phyloP scores from a whole-genome alignment of 2,329 filamentous ascomycete species.

The Fusarium brachygibbosum region DNA sequence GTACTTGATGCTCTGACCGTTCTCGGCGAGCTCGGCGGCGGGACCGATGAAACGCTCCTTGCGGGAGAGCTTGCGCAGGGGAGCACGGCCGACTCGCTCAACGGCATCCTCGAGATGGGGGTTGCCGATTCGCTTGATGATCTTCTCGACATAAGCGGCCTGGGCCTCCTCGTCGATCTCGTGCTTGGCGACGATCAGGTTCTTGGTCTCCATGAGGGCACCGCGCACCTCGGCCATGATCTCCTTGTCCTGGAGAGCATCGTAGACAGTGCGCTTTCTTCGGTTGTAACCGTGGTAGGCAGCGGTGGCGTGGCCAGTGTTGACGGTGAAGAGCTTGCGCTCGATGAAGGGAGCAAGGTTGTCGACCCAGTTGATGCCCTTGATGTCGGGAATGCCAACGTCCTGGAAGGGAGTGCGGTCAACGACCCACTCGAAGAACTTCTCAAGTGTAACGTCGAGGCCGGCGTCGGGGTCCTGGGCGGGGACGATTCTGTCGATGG shows the following conservation, averaged over 20 bases:
- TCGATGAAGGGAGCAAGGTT: constrained; percentile 96
- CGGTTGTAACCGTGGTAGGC: constrained; percentile 94
- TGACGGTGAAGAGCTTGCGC: constrained; percentile 99
- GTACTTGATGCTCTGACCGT: constrained; percentile 77
- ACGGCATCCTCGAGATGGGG: constrained; percentile 92
- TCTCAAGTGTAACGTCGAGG: constrained; percentile 94
- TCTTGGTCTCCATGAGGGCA: constrained; percentile 86
- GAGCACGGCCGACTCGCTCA: constrained; percentile 94
- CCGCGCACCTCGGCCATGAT: constrained; percentile 85
- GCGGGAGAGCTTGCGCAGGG: constrained; percentile 91
- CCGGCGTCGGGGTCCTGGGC: constrained; percentile 85
- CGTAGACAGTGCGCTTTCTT: constrained; percentile 89
- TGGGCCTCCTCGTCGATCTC: constrained; percentile 81
- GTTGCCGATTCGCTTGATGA: constrained; percentile 93
- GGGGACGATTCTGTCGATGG: constrained; percentile 97
- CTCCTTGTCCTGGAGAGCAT: constrained; percentile 83
- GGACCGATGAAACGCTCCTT: constrained; percentile 97
- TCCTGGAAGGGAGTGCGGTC: constrained; percentile 87
- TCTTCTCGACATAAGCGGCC: constrained; percentile 88
- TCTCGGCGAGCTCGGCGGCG: constrained; percentile 88
- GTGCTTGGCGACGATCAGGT: constrained; percentile 89
- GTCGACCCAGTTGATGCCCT: constrained; percentile 93
- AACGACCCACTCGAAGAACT: constrained; percentile 99
- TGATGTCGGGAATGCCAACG: constrained; percentile 74
- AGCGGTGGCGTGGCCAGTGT: constrained; percentile 95